phyloP scores from a whole-genome alignment of 495 filamentous ascomycete genomes.

The Penicillium ucsense region DNA sequence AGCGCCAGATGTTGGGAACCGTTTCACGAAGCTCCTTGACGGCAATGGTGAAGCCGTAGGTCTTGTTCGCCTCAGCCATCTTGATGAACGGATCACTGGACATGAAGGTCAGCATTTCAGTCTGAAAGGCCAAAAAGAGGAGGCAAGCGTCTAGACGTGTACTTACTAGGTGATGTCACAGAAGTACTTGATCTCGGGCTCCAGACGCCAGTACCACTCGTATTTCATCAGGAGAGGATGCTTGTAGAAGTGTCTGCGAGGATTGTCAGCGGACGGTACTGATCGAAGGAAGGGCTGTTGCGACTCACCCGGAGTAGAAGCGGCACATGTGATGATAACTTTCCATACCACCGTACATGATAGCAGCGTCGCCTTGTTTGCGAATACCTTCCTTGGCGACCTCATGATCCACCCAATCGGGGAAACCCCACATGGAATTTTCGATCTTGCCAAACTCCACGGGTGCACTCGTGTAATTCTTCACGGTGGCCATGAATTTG shows the following conservation, averaged over 20 bases:
- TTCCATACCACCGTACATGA: conserved; percentile 99
- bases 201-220: conserved; percentile 99
- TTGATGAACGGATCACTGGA: conserved; percentile 84
- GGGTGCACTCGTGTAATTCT: conserved; percentile 74
- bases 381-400: conserved; percentile 91
- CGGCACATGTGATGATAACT: conserved; percentile 98
- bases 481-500: conserved; percentile 78
- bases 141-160: not conserved
- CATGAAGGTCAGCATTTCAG: conserved; percentile 14
- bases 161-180: conserved; percentile 98
- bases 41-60: conserved; percentile 97
- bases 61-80: conserved; percentile 91
- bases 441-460: conserved; percentile 97
- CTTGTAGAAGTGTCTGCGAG: conserved; percentile 84
- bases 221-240: conserved; percentile 92
- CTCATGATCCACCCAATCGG: conserved; percentile 89
- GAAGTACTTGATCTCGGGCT: conserved; percentile 99
- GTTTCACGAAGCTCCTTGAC: conserved; percentile 98
- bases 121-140: not conserved
- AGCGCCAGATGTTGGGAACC: conserved; percentile 97
- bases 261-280: too few species aligned
- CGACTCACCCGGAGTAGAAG: conserved; percentile 88
- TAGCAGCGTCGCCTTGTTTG: conserved; percentile 93
- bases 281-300: too few species aligned
- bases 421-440: conserved; percentile 86